These are phyloP conservation scores for Cephaloascus fragrans DNA, from an alignment of 805 yeast genomes.

Conservation along the genomic window DNA sequence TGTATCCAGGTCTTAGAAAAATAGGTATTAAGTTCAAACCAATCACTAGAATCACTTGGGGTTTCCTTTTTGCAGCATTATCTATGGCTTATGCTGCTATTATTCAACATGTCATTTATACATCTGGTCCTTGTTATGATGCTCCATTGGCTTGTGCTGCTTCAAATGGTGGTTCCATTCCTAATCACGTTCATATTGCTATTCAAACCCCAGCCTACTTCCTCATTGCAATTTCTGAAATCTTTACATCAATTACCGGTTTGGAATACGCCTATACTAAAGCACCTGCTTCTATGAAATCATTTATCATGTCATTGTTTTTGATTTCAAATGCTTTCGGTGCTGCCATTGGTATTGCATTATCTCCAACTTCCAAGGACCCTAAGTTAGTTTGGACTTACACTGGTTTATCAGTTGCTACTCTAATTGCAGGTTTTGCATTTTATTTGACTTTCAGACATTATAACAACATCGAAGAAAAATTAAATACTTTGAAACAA, in stretches of 20 bases:
- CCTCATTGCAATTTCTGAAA: constrained; percentile 66
- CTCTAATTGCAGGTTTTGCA: constrained; percentile 45
- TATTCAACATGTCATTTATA: constrained; percentile 60
- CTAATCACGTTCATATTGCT: constrained; percentile 56
- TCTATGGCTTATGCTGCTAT: constrained; percentile 74
- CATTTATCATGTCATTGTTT: constrained; percentile 52
- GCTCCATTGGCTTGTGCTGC: constrained; percentile 46
- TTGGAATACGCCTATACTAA: constrained; percentile 78
- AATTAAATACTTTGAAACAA: constrained; percentile 40
- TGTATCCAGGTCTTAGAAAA: constrained; percentile 30
- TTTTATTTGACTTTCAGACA: constrained; percentile 55
- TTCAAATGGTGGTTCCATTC: constrained; percentile 20
- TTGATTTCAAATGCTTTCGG: constrained; percentile 70
- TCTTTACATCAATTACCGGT: constrained; percentile 73
- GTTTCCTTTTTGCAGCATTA: constrained; percentile 54
- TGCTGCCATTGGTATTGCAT: constrained; percentile 66
- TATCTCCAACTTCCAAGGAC: constrained; percentile 55
- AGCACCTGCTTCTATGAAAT: constrained; percentile 64
- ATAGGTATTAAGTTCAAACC: constrained; percentile 52
- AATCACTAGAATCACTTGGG: constrained; percentile 59
- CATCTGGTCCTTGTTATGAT: constrained; percentile 66
- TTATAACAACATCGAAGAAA: constrained; percentile 49
- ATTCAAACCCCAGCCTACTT: constrained; percentile 66
- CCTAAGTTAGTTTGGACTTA: constrained; percentile 68
- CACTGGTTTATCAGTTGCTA: constrained; percentile 50